Evolutionary conservation across 176 grass and related monocot species (phyloP).

Genomic region (Raddia guianensis): DNA sequence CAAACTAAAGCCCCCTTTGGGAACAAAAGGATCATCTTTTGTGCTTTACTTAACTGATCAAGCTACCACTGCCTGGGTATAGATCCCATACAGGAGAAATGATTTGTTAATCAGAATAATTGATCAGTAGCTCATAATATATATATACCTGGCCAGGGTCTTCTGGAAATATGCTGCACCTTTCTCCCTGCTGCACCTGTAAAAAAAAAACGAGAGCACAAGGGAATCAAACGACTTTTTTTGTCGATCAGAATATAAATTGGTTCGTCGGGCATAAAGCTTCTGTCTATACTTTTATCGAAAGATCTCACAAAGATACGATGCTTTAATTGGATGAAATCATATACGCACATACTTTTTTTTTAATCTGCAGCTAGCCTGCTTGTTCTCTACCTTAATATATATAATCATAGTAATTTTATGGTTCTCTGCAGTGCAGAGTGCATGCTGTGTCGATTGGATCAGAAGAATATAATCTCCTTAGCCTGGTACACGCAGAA

Average conservation of each 20-base stretch:
- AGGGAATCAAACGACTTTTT: slow-evolving; percentile 52
- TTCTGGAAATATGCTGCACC: slow-evolving; percentile 63
- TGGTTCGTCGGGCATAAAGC: slow-evolving; percentile 47
- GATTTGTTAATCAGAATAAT: slow-evolving; percentile 27
- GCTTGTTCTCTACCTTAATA: slow-evolving; percentile 15
- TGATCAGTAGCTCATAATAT: slow-evolving; percentile 40
- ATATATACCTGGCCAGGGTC: slow-evolving; percentile 67
- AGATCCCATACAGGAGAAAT: slow-evolving; percentile 42
- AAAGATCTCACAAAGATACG: slow-evolving; percentile 65
- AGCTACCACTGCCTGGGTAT: slow-evolving; percentile 12
- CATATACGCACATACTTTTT: slow-evolving; percentile 34
- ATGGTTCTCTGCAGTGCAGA: slow-evolving; percentile 18
- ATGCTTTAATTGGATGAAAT: slow-evolving; percentile 39
- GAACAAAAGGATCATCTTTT: slow-evolving; percentile 46
- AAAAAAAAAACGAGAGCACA: slow-evolving; percentile 23
- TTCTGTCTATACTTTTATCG: slow-evolving; percentile 43
- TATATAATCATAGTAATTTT: slow-evolving; percentile 16
- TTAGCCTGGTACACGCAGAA: slow-evolving; percentile 7
- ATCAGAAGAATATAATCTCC: slow-evolving; percentile 36
- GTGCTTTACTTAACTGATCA: slow-evolving; percentile 48
- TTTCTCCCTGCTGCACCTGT: slow-evolving; percentile 53
- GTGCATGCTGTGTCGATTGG: slow-evolving; percentile 35
- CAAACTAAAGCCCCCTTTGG: slow-evolving; percentile 47
- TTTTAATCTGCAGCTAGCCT: slow-evolving; percentile 31
- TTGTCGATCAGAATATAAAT: slow-evolving; percentile 35